Evolutionary conservation across 805 yeast species (phyloP), one percentile per base, ranked within the genome.

Genomic region (Suhomyces faveliae): DNA sequence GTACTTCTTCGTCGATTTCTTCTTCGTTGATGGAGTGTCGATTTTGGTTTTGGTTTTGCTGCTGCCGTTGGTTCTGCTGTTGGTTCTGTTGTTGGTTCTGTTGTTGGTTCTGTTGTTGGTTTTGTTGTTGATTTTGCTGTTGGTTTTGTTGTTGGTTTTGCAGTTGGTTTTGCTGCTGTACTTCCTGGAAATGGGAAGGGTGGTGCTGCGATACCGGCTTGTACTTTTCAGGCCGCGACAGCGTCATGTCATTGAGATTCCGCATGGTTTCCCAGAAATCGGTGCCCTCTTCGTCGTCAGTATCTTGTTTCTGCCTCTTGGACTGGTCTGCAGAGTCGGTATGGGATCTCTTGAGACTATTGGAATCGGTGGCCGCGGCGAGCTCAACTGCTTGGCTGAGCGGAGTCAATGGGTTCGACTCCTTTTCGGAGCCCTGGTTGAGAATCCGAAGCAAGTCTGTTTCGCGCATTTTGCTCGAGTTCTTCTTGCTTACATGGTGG

Each of bases 191-290:
- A 51, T 79, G 82, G 40, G 77, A 60, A 0, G 83, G 83, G 54
- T 78, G 83, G 51, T 79, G 83, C 47, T 74, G 79, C 0, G 82
- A 76, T 2, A 77, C 82, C 0, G 83, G 83, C 50, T 62, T 61
- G 33, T 24, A 22, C 15, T 29, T 44, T 12, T 20, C 24, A 4
- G 11, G 11, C 17, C 25, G 40, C 10, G 40, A 6, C 13, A 20
- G 40, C 2, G 40, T 19, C 19, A 25, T 25, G 17, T 76, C 77
- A 1, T 84, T 79, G 19, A 84, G 59, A 13, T 81, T 73, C 42
- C 85, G 71, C 77, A 85, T 74, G 2, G 82, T 79, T 52, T 84
- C 90, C 86, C 88, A 84, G 59, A 84, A 85, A 60, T 84, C 89
- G 27, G 79, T 55, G 19, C 80, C 89, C 49, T 81, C 89, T 35